These are phyloP conservation scores for Otatea glauca DNA, from an alignment of 176 grass and related monocot genomes.

Conservation along the genomic window DNA sequence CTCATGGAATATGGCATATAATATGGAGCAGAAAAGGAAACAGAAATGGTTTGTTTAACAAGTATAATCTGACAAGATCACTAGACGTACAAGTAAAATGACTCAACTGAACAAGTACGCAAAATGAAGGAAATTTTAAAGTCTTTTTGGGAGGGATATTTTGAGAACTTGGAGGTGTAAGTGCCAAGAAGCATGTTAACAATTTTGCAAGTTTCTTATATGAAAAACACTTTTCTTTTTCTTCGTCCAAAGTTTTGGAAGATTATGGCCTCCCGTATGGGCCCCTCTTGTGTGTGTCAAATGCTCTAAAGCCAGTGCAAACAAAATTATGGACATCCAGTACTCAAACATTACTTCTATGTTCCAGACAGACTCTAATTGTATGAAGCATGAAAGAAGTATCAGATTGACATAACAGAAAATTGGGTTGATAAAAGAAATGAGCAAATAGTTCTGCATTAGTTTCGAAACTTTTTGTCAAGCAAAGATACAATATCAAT, in stretches of 20 bases:
- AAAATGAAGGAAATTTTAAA: background rate
- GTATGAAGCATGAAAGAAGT: constrained; percentile 5
- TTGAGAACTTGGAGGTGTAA: background rate
- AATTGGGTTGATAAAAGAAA: background rate
- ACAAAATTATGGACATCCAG: background rate
- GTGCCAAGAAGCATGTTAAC: background rate
- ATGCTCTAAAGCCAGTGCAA: constrained; percentile 23
- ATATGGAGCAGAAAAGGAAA: background rate
- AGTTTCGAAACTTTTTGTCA: constrained; percentile 6
- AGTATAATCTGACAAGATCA: background rate
- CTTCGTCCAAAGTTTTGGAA: background rate
- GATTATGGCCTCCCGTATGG: background rate
- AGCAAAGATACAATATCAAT: background rate
- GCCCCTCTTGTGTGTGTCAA: background rate
- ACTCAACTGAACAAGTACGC: background rate
- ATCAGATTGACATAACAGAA: background rate
- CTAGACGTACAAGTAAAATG: background rate
- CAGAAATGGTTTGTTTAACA: background rate
- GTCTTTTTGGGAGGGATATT: background rate
- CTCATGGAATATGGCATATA: background rate
- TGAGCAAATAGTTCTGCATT: background rate
- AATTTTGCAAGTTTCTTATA: background rate
- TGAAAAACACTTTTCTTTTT: background rate
- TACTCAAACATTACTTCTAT: background rate
- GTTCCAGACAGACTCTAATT: background rate